Conservation (phyloP, 2,329 filamentous ascomycete species). For the Ceratocystis albifundus region DNA sequence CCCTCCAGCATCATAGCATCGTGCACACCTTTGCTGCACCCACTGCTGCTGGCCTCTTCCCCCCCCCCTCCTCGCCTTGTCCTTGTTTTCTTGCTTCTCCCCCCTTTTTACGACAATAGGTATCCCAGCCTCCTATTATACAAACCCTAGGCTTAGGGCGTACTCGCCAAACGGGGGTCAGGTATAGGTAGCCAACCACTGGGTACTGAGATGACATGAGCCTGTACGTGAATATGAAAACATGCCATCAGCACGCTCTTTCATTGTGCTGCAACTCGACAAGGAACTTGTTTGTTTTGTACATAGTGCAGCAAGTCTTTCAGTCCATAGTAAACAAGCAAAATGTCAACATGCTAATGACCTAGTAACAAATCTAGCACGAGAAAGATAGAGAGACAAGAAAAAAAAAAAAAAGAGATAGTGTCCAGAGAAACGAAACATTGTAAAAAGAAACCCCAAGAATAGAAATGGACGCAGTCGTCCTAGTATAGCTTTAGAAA, state of each 20-base stretch:
- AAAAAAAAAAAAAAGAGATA: slow-evolving; percentile 1
- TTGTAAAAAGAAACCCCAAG: not conserved
- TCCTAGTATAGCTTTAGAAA: slow-evolving; percentile 41
- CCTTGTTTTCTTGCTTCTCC: not conserved
- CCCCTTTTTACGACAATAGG: not conserved
- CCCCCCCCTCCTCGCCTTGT: not conserved
- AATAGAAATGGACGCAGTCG: not conserved
- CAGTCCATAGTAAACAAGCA: not conserved
- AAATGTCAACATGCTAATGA: slow-evolving; percentile 1
- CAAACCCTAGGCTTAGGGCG: not conserved
- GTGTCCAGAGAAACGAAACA: not conserved
- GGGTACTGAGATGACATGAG: no score
- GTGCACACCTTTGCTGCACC: no score
- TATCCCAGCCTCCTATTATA: not conserved
- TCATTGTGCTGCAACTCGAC: not conserved
- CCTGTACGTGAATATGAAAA: no score
- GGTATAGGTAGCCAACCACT: no score
- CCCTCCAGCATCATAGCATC: not conserved
- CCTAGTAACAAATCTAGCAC: not conserved
- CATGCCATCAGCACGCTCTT: not conserved
- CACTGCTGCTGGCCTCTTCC: not conserved
- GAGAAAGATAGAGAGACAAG: not conserved
- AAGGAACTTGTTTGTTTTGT: not conserved
- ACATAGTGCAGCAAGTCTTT: slow-evolving; percentile 4
- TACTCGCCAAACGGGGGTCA: no score